Base-by-base conservation (phyloP, 306 rosid species). In the Rubus parviflorus region DNA sequence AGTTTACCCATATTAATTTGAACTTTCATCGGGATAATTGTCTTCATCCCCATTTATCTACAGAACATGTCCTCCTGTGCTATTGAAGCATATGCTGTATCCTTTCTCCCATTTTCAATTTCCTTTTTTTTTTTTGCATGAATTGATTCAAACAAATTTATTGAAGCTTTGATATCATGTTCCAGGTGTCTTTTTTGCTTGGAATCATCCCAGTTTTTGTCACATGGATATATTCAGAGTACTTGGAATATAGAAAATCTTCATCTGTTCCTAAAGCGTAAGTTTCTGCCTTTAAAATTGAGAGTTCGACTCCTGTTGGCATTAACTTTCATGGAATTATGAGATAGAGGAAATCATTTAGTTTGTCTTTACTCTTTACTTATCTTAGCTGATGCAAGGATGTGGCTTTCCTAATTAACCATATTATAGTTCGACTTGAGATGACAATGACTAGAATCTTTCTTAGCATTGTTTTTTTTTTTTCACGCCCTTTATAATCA, bases 191-290 rank as follows among this genome's bases (percentile, higher is more conserved):
- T 4, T 89, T 96, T 81, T 83, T 92, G 85, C 87, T 96, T 77
- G 98, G 98, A 25, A 73, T 89, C 77, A 86, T 96, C 85, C 99
- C 98, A 30, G 77, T 92, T 76, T 91, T 92, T 85, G 93, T 92
- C 68, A 80, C 98, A 13, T 92, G 99, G 98, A 85, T 92, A 80
- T 96, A 96, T 87, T 86, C 99, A 56, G 98, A 96, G 87, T 96
- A 86, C 88, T 85, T 92, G 46, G 98, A 92, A 72, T 91, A 91
- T 81, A 90, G 80, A 90, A 96, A 74, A 87, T 66, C 85, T 78
- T 79, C 88, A 41, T 79, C 86, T 66, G 86, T 90, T 79, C 81
- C 88, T 75, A 96, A 96, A 92, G 90, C 86, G 99, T 92, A 88
- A 87, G 99, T 86, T 80, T 67, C 57, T 74, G 60, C 60, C 70